Percentiles rank a stretch among this genome's conserved stretches.
Evolutionary conservation across 2,329 filamentous ascomycete species (phyloP).

Genomic region (Capronia americana): DNA sequence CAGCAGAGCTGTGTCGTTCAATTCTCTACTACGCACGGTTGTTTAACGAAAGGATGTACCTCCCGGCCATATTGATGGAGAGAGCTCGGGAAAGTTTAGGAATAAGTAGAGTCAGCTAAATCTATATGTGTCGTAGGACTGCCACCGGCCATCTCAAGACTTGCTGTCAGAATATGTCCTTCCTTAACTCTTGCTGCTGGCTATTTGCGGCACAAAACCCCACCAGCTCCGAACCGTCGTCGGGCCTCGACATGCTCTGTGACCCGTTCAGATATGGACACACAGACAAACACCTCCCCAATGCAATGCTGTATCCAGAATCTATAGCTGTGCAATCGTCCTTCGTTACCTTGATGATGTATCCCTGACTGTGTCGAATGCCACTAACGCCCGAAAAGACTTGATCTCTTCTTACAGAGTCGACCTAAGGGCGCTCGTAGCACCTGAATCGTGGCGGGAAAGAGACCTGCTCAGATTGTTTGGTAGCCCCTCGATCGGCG

Average conservation of each 20-base stretch:
- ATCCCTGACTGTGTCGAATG: slow-evolving; percentile 11
- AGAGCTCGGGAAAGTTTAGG: neutral
- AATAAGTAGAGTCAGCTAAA: slow-evolving; percentile 18
- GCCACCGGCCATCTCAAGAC: neutral
- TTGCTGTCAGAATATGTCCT: slow-evolving; percentile 1
- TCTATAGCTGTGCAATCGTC: slow-evolving; percentile 33
- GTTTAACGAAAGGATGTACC: neutral
- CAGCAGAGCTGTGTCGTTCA: neutral
- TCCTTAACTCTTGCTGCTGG: slow-evolving; percentile 11
- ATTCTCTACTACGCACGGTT: neutral
- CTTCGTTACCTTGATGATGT: slow-evolving; percentile 21
- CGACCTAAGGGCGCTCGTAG: slow-evolving; percentile 51
- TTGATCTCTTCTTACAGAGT: slow-evolving; percentile 38
- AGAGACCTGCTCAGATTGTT: slow-evolving; percentile 43
- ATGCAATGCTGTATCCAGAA: slow-evolving; percentile 36
- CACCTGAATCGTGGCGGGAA: slow-evolving; percentile 46
- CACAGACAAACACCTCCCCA: slow-evolving; percentile 24
- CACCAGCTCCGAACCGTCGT: neutral
- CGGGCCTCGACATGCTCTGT: neutral
- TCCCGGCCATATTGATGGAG: neutral
- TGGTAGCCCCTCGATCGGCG: slow-evolving; percentile 31
- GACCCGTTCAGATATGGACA: neutral
- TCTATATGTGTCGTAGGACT: slow-evolving; percentile 9
- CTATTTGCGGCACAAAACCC: neutral
- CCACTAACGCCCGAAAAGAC: slow-evolving; percentile 22